A percentile compares a stretch with the other conserved stretches of the same genome.
Evolutionary conservation across 2,329 filamentous ascomycete species (phyloP).

Genomic region (Penicillium nordicum): DNA sequence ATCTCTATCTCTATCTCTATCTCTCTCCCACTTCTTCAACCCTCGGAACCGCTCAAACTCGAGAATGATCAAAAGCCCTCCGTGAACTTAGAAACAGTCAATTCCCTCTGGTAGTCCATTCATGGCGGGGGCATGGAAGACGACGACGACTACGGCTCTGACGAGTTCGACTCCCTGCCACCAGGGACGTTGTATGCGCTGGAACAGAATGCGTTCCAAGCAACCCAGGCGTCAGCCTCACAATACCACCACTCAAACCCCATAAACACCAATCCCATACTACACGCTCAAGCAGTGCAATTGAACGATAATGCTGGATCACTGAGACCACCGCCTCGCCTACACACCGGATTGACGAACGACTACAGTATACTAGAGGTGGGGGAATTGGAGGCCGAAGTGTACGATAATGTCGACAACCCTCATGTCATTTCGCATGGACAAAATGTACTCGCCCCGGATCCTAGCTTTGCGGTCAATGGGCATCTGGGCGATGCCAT

Average conservation of each 20-base stretch:
- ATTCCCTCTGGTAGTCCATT: conserved; percentile 15
- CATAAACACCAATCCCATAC: conserved; percentile 9
- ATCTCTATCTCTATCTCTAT: neutral
- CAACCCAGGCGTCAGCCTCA: conserved; percentile 39
- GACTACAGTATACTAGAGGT: conserved; percentile 44
- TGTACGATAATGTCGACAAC: conserved; percentile 38
- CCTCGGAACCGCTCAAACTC: neutral
- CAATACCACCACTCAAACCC: conserved; percentile 9
- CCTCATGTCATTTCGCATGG: conserved; percentile 12
- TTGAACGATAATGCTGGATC: conserved; percentile 13
- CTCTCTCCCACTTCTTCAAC: neutral
- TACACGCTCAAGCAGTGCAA: conserved; percentile 6
- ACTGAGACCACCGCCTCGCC: conserved; percentile 27
- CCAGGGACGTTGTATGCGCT: conserved; percentile 43
- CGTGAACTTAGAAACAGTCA: neutral
- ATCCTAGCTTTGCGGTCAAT: conserved; percentile 8
- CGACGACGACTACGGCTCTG: conserved; percentile 49
- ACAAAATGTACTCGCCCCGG: conserved; percentile 4
- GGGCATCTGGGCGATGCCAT: conserved; percentile 16
- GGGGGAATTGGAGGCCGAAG: conserved; percentile 43
- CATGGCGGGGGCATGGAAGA: conserved; percentile 47
- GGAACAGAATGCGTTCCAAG: conserved; percentile 45
- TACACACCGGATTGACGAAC: conserved; percentile 38
- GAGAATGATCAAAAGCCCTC: neutral
- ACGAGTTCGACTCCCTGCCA: conserved; percentile 47